These are phyloP conservation scores for Sophora flavescens DNA, from an alignment of 306 rosid species.

Conservation along the genomic window DNA sequence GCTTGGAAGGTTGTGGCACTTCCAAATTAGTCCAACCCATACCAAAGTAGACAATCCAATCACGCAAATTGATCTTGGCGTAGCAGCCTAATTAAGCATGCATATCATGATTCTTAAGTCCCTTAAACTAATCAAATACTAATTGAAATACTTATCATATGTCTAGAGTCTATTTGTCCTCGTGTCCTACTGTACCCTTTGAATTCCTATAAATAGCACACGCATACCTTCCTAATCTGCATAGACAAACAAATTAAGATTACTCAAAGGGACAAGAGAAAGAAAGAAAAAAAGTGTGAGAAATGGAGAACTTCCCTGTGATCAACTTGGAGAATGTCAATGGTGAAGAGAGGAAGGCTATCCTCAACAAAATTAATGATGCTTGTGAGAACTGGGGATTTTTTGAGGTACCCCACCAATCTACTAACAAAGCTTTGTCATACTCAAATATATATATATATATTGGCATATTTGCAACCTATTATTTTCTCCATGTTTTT, in stretches of 20 bases:
- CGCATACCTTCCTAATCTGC: neutral
- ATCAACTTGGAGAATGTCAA: conserved; percentile 71
- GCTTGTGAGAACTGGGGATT: conserved; percentile 54
- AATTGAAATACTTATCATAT: neutral
- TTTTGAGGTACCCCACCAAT: conserved; percentile 61
- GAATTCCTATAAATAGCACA: conserved; percentile 41
- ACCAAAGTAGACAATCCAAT: conserved; percentile 34
- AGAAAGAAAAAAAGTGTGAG: neutral
- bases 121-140: too few species aligned
- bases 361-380: conserved; percentile 61
- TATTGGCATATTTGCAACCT: too few species aligned
- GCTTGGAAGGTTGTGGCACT: neutral
- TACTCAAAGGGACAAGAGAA: neutral
- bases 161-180: neutral
- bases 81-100: neutral
- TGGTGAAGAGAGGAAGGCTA: conserved; percentile 55
- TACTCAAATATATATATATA: neutral
- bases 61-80: neutral
- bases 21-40: neutral
- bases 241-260: neutral
- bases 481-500: conserved; percentile 37
- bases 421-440: neutral
- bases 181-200: neutral
- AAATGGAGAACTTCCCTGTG: conserved; percentile 74
- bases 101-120: neutral